Evolutionary conservation across 2,329 filamentous ascomycete genomes (phyloP).

Genomic region (Penicillium sp.): DNA sequence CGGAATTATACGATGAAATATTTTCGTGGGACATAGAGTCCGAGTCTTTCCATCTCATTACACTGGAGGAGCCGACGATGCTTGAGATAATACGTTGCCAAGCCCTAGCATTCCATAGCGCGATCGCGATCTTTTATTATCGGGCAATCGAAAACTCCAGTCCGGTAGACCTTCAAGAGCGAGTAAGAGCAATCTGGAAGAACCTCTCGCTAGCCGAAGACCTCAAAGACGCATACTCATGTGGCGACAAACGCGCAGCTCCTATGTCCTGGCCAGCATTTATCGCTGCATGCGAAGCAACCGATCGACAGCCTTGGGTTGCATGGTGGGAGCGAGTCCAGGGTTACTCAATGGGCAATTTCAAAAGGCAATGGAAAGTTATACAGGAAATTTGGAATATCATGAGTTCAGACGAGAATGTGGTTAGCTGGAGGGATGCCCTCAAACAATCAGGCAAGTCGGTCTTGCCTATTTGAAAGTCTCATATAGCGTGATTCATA

Average conservation of each 20-base stretch:
- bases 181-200: slow-evolving; percentile 10
- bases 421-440: slow-evolving; percentile 17
- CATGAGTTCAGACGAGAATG: slow-evolving; percentile 13
- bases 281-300: slow-evolving; percentile 23
- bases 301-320: slow-evolving; percentile 15
- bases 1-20: background rate
- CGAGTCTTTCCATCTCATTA: slow-evolving; percentile 3
- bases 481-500: background rate
- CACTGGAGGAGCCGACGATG: background rate
- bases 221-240: slow-evolving; percentile 13
- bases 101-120: slow-evolving; percentile 17
- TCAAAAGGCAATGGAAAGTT: slow-evolving; percentile 19
- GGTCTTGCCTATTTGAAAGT: slow-evolving; percentile 19
- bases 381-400: slow-evolving; percentile 21
- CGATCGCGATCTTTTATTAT: slow-evolving; percentile 17
- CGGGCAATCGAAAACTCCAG: slow-evolving; percentile 13
- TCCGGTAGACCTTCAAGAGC: background rate
- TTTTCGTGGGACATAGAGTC: slow-evolving; percentile 4
- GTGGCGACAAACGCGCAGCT: slow-evolving; percentile 14
- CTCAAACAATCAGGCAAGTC: slow-evolving; percentile 15
- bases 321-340: slow-evolving; percentile 21
- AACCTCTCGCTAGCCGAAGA: slow-evolving; percentile 18
- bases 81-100: slow-evolving; percentile 15
- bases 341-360: slow-evolving; percentile 22
- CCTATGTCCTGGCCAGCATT: slow-evolving; percentile 26